Evolutionary conservation across 2,329 filamentous ascomycete genomes (phyloP).

Genomic region (Trichoderma brevicompactum): DNA sequence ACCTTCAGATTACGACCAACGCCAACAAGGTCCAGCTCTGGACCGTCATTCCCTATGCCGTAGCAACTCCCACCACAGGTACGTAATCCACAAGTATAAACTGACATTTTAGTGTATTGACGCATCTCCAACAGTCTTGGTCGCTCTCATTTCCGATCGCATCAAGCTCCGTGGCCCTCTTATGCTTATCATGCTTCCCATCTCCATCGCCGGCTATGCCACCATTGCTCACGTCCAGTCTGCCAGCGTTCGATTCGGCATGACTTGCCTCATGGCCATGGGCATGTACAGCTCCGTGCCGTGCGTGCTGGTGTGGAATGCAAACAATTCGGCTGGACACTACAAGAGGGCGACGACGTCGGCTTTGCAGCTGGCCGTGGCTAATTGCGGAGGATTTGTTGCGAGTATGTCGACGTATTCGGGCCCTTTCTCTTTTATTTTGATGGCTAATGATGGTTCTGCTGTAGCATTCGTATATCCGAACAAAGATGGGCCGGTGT

Average conservation of each 20-base stretch:
- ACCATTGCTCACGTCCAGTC: constrained; percentile 61
- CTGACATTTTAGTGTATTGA: not conserved
- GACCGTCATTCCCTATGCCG: constrained; percentile 67
- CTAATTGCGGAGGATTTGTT: constrained; percentile 70
- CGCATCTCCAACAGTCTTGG: constrained; percentile 44
- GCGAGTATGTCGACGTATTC: constrained; percentile 49
- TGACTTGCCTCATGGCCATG: constrained; percentile 70
- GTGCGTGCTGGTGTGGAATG: constrained; percentile 66
- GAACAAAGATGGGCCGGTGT: constrained; percentile 58
- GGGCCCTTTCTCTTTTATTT: too few species aligned
- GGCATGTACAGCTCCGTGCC: constrained; percentile 68
- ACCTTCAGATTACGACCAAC: constrained; percentile 57
- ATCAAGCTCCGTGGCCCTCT: constrained; percentile 62
- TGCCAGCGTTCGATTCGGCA: constrained; percentile 61
- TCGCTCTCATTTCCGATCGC: constrained; percentile 64
- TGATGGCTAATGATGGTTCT: not conserved
- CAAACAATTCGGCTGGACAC: constrained; percentile 70
- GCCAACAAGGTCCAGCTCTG: constrained; percentile 64
- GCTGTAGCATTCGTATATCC: constrained; percentile 62
- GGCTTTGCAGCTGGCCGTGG: constrained; percentile 67
- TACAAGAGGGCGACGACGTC: constrained; percentile 72
- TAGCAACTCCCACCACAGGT: constrained; percentile 61
- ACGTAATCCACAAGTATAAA: constrained; percentile 27
- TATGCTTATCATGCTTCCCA: constrained; percentile 65
- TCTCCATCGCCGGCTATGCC: constrained; percentile 68